Percentiles rank a stretch among this genome's conserved stretches.
phyloP scores from a whole-genome alignment of 768 basidiomycete genomes.

The Pleurotus ostreatus region DNA sequence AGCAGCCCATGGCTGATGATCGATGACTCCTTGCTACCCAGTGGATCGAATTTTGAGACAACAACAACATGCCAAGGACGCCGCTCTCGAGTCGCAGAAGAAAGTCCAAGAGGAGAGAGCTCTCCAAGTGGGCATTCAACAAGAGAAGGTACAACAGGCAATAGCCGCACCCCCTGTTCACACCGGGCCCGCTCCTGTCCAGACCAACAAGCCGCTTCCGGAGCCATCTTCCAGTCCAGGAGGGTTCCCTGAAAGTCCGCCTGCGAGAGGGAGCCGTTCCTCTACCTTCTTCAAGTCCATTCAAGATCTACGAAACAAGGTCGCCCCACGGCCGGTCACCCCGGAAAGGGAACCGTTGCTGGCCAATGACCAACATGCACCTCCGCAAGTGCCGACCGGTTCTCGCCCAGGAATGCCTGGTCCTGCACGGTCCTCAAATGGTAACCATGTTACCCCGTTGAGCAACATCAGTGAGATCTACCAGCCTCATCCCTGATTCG shows the following conservation, averaged over 20 bases:
- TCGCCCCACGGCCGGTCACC: not conserved
- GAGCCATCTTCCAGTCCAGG: not conserved
- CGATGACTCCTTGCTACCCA: conserved; percentile 23
- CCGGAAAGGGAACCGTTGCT: not conserved
- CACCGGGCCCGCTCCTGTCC: not conserved
- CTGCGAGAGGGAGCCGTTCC: not conserved
- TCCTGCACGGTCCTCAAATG: not conserved
- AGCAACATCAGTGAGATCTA: conserved; percentile 35
- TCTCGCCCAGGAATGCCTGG: not conserved
- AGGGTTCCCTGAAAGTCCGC: conserved; percentile 3
- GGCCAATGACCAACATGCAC: not conserved
- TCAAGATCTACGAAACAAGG: conserved; percentile 1
- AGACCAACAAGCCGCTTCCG: not conserved
- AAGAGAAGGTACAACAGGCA: conserved; percentile 11
- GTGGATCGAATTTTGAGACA: conserved; percentile 90
- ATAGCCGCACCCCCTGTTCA: not conserved
- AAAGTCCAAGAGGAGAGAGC: too few species aligned
- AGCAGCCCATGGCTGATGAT: not conserved
- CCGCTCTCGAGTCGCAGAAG: conserved; percentile 19
- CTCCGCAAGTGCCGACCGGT: conserved; percentile 9
- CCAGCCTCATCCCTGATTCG: not conserved
- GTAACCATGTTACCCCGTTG: conserved; percentile 29
- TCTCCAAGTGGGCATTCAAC: too few species aligned
- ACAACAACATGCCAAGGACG: conserved; percentile 64
- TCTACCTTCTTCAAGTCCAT: conserved; percentile 2